Evolutionary conservation across 805 yeast genomes (phyloP), one percentile per base, ranked within the genome.

Genomic region (Starmerella powellii): DNA sequence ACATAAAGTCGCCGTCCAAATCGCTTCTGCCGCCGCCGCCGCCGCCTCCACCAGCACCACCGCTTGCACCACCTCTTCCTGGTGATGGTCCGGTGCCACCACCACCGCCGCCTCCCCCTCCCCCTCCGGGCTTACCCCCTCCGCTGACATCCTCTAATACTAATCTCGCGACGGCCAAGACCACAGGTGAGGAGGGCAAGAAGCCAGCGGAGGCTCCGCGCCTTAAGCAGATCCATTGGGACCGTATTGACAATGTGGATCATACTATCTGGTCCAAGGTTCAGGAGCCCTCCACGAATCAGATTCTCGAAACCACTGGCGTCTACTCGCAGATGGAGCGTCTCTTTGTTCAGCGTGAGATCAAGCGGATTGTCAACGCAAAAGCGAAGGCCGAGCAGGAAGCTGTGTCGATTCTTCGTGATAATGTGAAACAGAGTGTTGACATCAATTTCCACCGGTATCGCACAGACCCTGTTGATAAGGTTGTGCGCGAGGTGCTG

Each of bases 191-290:
- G 10, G 17, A 20, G 11, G 16, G 16, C 8, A 27, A 17, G 19
- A 21, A 37, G 2, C 38, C 45, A 11, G 37, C 34, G 12, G 31
- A 18, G 26, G 18, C 17, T 6, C 33, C 46, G 12, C 44, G 80
- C 57, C 71, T 91, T 50, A 91, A 93, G 59, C 98, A 88, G 59
- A 71, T 91, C 67, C 99, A 91, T 59, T 93, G 97, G 97, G 95
- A 88, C 53, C 84, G 82, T 56, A 69, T 93, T 30, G 95, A 88
- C 27, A 71, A 77, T 45, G 80, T 91, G 17, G 81, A 78, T 40
- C 74, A 78, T 34, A 87, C 97, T 0, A 80, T 91, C 46, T 88
- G 98, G 97, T 72, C 76, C 16, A 34, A 39, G 16, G 24, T 47
- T 31, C 46, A 31, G 26, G 74, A 78, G 31, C 75, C 79, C 18